Base-by-base conservation (phyloP, 2,329 filamentous ascomycete genomes). In the Verticillium longisporum region DNA sequence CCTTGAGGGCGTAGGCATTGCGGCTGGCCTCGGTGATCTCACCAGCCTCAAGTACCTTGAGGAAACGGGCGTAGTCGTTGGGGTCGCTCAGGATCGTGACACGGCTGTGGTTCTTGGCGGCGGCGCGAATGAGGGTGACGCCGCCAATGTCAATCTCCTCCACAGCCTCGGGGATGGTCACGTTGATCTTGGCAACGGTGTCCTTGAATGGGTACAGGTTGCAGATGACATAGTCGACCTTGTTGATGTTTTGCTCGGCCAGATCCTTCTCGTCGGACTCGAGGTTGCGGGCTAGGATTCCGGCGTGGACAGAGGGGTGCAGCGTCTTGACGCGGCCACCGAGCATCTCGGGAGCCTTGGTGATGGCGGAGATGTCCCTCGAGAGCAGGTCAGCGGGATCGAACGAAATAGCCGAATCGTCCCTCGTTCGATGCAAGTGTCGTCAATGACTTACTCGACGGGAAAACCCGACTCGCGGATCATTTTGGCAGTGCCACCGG, bases 171-270 rank as follows among this genome's bases (percentile, higher is more conserved):
- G 91, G 87, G 65, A 99, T 91, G 64, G 94, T 98, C 71, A 99
- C 95, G 72, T 97, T 96, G 80, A 96, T 88, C 83, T 97, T 96
- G 70, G 92, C 90, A 69, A 99, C 88, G 36, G 95, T 99, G 75
- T 98, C 93, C 82, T 97, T 97, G 87, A 99, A 99, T 13, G 95
- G 95, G 78, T 99, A 98, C 61, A 99, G 85, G 80, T 99, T 99
- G 88, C 95, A 98, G 74, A 99, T 89, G 69, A 97, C 92, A 70
- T 89, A 96, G 83, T 96, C 92, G 63, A 97, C 92, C 80, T 96
- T 96, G 80, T 90, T 85, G 75, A 97, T 97, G 78, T 92, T 95
- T 79, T 96, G 92, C 76, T 95, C 90, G 58, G 91, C 92, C 57
- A 99, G 88, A 73, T 99, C 95, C 78, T 97, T 96, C 79, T 98